Conservation (phyloP, 2,329 filamentous ascomycete species). For the Lasiodiplodia theobromae region DNA sequence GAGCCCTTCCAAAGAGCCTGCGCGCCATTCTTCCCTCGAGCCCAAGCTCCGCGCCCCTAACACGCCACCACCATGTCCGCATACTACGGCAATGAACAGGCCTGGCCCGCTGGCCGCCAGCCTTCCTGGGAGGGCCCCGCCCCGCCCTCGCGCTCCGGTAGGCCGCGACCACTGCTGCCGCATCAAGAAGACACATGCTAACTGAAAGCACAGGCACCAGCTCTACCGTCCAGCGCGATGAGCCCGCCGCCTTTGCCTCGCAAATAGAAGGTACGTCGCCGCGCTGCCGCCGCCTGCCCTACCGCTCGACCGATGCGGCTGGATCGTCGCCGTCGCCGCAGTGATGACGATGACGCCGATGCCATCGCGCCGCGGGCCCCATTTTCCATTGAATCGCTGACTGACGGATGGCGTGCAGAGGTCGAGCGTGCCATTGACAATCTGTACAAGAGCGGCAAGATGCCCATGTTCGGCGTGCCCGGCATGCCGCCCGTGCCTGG, state of each 20-base stretch:
- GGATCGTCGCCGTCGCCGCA: background rate
- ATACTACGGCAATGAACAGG: constrained; percentile 69
- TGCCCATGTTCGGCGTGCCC: constrained; percentile 41
- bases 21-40: background rate
- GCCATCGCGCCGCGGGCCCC: background rate
- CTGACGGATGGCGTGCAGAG: constrained; percentile 63
- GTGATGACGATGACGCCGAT: background rate
- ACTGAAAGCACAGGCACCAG: constrained; percentile 67
- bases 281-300: background rate
- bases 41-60: constrained; percentile 24
- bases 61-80: constrained; percentile 44
- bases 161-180: constrained; percentile 38
- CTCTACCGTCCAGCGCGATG: constrained; percentile 71
- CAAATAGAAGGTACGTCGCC: constrained; percentile 84
- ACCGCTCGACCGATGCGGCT: background rate
- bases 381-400: constrained; percentile 1
- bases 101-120: constrained; percentile 70
- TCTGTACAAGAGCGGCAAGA: constrained; percentile 92
- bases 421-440: constrained; percentile 96
- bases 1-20: background rate
- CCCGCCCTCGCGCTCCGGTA: constrained; percentile 76
- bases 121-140: constrained; percentile 76
- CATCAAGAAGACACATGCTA: constrained; percentile 33
- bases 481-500: constrained; percentile 22
- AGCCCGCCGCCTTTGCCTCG: constrained; percentile 78